Percentiles rank a stretch among this genome's conserved stretches.
These are phyloP conservation scores for Solanum paucissectum DNA, from an alignment of 257 asterid species.

Conservation along the genomic window DNA sequence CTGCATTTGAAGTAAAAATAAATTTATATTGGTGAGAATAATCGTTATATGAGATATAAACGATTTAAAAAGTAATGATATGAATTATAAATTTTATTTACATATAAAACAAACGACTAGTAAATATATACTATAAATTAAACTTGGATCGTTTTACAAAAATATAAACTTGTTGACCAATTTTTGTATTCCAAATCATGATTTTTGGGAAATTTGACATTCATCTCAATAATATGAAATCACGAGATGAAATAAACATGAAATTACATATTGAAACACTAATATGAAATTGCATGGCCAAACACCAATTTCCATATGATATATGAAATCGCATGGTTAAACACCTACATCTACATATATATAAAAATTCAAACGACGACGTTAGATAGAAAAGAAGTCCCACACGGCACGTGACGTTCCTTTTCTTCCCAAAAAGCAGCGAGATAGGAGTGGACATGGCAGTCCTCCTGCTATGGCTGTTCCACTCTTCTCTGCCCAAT, in stretches of 20 bases:
- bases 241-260: not conserved
- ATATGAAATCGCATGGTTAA: not conserved
- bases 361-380: too few species aligned
- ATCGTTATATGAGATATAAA: not conserved
- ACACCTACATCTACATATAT: not conserved
- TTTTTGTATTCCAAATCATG: too few species aligned
- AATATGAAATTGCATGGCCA: not conserved
- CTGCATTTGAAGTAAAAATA: not conserved
- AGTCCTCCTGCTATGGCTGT: not conserved
- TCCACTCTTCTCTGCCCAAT: not conserved
- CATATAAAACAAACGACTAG: not conserved
- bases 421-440: not conserved
- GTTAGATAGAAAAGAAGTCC: not conserved
- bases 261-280: too few species aligned
- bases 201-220: too few species aligned
- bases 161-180: too few species aligned
- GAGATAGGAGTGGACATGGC: not conserved
- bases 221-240: not conserved
- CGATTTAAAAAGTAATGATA: too few species aligned
- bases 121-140: too few species aligned
- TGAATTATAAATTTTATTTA: too few species aligned
- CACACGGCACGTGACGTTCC: not conserved
- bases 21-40: not conserved
- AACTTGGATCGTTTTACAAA: too few species aligned
- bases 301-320: too few species aligned